Conservation (phyloP, 2,329 filamentous ascomycete genomes). For the Colletotrichum scovillei region DNA sequence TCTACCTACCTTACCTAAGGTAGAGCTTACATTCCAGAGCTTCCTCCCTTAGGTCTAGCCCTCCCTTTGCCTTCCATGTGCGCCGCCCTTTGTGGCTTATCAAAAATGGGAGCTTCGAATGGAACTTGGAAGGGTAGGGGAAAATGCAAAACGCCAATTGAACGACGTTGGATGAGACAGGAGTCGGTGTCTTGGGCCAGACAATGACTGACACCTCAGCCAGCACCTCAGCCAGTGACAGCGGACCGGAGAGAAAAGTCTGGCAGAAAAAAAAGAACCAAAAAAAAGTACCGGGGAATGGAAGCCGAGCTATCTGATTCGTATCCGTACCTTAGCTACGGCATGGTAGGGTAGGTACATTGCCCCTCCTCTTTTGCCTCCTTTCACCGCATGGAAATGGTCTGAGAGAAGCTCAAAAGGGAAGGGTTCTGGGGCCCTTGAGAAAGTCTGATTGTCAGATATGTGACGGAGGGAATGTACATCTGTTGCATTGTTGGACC, state of each 20-base stretch:
- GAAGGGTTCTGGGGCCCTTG: neutral
- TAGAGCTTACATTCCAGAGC: slow-evolving; percentile 18
- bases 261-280: neutral
- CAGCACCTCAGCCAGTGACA: too few relatives aligned
- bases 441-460: neutral
- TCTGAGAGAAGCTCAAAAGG: neutral
- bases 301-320: neutral
- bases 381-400: neutral
- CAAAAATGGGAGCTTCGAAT: neutral
- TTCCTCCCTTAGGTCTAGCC: slow-evolving; percentile 29
- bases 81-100: neutral
- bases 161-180: slow-evolving; percentile 25
- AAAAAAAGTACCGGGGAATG: neutral
- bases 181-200: neutral
- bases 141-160: slow-evolving; percentile 21
- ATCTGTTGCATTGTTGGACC: neutral
- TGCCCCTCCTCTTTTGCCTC: neutral
- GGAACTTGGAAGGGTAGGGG: neutral
- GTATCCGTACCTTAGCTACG: neutral
- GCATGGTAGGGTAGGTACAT: neutral
- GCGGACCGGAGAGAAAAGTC: neutral
- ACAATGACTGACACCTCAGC: neutral
- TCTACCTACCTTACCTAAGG: too few relatives aligned
- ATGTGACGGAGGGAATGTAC: neutral
- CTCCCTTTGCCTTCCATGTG: slow-evolving; percentile 12